Evolutionary conservation across 345 rosid genomes (phyloP).

Genomic region (Clarkia xantiana): DNA sequence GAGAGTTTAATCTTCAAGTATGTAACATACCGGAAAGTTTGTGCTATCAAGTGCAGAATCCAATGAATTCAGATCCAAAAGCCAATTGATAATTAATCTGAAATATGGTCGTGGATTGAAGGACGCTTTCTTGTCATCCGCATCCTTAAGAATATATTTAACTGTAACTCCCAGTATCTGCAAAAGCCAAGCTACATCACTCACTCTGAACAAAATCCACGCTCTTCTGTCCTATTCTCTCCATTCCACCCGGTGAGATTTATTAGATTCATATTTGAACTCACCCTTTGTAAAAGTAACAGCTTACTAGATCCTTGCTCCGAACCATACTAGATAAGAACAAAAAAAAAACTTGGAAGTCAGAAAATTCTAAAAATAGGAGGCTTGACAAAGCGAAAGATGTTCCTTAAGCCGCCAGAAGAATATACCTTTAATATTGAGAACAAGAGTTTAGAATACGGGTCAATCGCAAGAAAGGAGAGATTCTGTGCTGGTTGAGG

Average conservation of each 20-base stretch:
- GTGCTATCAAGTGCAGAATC: conserved; percentile 55
- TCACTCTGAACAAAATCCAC: not conserved
- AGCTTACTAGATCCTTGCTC: conserved; percentile 70
- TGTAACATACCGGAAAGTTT: conserved; percentile 52
- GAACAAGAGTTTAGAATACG: conserved; percentile 68
- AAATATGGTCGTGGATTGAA: conserved; percentile 62
- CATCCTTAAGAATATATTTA: conserved; percentile 67
- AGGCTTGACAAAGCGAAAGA: not conserved
- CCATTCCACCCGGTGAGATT: too few species aligned
- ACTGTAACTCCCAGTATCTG: conserved; percentile 68
- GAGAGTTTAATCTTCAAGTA: not conserved
- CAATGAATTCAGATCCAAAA: conserved; percentile 50
- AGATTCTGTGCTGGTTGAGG: conserved; percentile 59
- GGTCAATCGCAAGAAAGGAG: conserved; percentile 74
- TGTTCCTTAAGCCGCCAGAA: not conserved
- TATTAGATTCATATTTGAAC: not conserved
- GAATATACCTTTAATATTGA: conserved; percentile 37
- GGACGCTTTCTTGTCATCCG: conserved; percentile 67
- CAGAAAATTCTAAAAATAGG: not conserved
- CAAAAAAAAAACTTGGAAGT: conserved; percentile 1
- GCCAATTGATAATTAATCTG: conserved; percentile 66
- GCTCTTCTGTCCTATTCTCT: too few species aligned
- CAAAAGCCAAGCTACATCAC: conserved; percentile 10
- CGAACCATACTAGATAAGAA: conserved; percentile 25
- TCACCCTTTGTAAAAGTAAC: conserved; percentile 61